Percentiles rank a stretch among this genome's conserved stretches.
phyloP scores from a whole-genome alignment of 2,329 filamentous ascomycete species.

The Metarhizium rileyi region DNA sequence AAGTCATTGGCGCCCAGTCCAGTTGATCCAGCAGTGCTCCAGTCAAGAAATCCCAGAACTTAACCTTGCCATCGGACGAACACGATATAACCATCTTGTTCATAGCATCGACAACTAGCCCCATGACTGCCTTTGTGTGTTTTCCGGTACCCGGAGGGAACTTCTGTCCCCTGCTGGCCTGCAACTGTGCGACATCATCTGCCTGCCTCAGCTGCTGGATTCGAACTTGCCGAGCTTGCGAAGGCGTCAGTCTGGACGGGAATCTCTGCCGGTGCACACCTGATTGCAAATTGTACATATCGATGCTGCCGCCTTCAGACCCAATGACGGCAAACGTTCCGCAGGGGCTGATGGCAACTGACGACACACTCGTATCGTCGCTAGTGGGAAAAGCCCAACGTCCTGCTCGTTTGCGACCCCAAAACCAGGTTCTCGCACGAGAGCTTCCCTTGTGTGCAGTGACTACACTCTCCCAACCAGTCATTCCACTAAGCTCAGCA shows the following conservation, averaged over 20 bases:
- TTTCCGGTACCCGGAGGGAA: conserved; percentile 52
- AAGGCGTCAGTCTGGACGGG: conserved; percentile 66
- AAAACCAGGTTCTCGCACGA: conserved; percentile 92
- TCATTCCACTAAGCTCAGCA: conserved; percentile 64
- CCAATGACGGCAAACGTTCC: conserved; percentile 90
- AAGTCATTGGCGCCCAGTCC: conserved; percentile 67
- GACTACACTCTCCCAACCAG: conserved; percentile 94
- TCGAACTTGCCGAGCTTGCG: conserved; percentile 68
- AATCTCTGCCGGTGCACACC: conserved; percentile 82
- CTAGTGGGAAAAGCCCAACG: conserved; percentile 86
- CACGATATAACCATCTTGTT: conserved; percentile 82
- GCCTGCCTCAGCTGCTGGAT: conserved; percentile 51
- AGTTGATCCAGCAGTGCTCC: conserved; percentile 72
- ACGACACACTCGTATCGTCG: conserved; percentile 73
- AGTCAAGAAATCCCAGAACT: conserved; percentile 94
- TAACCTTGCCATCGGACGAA: conserved; percentile 81
- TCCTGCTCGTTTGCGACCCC: conserved; percentile 87
- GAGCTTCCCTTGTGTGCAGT: conserved; percentile 83
- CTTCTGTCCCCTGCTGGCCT: conserved; percentile 31
- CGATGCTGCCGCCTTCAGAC: conserved; percentile 71
- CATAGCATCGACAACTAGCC: conserved; percentile 78
- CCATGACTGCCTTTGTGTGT: conserved; percentile 76
- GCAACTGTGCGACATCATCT: conserved; percentile 46
- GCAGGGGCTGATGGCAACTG: conserved; percentile 81
- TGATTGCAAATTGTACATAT: conserved; percentile 96